A percentile compares a stretch with the other conserved stretches of the same genome.
These are phyloP conservation scores for Neonectria coccinea DNA, from an alignment of 2,329 filamentous ascomycete genomes.

Conservation along the genomic window DNA sequence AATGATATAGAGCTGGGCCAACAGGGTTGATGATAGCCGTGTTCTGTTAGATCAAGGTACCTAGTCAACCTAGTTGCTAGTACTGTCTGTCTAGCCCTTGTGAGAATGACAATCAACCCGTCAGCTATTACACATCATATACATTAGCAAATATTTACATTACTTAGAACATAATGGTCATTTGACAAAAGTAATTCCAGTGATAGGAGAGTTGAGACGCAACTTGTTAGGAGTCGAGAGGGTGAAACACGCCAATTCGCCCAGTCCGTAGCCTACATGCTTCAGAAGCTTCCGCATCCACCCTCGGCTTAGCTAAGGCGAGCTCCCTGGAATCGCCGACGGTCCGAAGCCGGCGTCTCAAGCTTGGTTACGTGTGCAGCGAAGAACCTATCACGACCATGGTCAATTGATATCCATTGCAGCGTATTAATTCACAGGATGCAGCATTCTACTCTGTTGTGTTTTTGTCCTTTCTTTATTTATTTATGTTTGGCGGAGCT, in stretches of 20 bases:
- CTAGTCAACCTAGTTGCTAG: neutral
- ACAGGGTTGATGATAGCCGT: neutral
- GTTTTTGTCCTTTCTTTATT: conserved; percentile 42
- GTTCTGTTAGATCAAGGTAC: neutral
- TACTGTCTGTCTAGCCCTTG: no score
- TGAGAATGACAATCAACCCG: neutral
- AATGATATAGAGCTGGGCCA: neutral
- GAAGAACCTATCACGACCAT: neutral
- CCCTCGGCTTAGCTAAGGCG: conserved; percentile 12
- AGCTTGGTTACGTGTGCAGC: neutral
- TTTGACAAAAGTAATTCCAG: neutral
- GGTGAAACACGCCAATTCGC: neutral
- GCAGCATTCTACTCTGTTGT: conserved; percentile 2
- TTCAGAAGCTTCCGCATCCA: neutral
- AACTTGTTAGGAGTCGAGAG: neutral
- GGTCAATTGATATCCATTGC: neutral
- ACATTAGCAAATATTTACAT: neutral
- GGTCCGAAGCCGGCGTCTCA: conserved; percentile 11
- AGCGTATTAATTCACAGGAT: no score
- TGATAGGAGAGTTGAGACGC: neutral
- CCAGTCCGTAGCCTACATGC: neutral
- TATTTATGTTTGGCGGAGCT: conserved; percentile 36
- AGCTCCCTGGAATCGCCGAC: neutral
- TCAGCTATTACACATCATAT: neutral
- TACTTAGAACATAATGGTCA: neutral